These are phyloP conservation scores for Solanum hybrid DNA, from an alignment of 305 asterid genomes.

Conservation along the genomic window DNA sequence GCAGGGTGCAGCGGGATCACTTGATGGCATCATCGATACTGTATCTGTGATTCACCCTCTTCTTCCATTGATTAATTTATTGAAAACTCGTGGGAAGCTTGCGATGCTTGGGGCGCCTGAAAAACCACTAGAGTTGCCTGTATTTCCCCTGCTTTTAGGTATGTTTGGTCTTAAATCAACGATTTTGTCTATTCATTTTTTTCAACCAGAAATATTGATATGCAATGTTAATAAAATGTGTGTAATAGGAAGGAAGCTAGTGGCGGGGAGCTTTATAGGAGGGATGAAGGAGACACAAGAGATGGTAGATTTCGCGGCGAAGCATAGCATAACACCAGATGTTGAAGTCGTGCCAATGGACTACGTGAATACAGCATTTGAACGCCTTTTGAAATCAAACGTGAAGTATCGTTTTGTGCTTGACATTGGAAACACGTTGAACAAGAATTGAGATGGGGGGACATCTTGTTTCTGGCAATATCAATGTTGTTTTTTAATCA, in stretches of 20 bases:
- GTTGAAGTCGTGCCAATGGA: not conserved
- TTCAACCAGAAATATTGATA: not conserved
- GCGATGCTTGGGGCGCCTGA: not conserved
- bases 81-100: not conserved
- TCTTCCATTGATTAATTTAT: not conserved
- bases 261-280: not conserved
- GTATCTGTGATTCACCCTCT: not conserved
- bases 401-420: not conserved
- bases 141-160: not conserved
- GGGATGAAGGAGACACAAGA: not conserved
- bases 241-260: not conserved
- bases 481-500: not conserved
- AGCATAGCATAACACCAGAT: not conserved
- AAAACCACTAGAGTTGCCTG: not conserved
- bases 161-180: not conserved
- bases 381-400: not conserved
- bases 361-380: not conserved
- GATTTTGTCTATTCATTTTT: not conserved
- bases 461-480: not conserved
- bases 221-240: not conserved
- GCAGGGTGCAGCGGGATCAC: not conserved
- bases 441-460: not conserved
- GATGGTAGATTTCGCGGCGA: not conserved
- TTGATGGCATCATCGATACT: not conserved
- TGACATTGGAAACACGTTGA: not conserved